A percentile compares a stretch with the other conserved stretches of the same genome.
Conservation (phyloP, 1,284 basidiomycete genomes). For the Moniliophthora roreri region DNA sequence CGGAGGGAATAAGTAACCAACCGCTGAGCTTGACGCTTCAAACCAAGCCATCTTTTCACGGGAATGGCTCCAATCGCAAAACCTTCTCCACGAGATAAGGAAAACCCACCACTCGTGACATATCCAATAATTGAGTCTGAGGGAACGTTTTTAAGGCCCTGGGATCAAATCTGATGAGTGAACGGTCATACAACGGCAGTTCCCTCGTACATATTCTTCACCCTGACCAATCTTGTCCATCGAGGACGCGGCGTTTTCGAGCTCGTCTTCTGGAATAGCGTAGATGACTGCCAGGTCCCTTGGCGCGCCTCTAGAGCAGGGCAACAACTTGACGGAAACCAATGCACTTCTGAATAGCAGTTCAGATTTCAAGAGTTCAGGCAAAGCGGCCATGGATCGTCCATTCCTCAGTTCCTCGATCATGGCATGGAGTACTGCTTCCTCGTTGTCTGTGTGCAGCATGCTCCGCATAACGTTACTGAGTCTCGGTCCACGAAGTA, state of each 20-base stretch:
- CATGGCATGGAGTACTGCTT: slow-evolving; percentile 45
- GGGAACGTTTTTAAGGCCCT: slow-evolving; percentile 38
- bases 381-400: slow-evolving; percentile 44
- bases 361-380: slow-evolving; percentile 30
- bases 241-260: slow-evolving; percentile 29
- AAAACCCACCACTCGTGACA: slow-evolving; percentile 78
- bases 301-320: slow-evolving; percentile 70
- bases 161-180: slow-evolving; percentile 5
- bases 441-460: slow-evolving; percentile 39
- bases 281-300: slow-evolving; percentile 75
- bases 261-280: slow-evolving; percentile 52
- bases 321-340: slow-evolving; percentile 59
- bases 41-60: slow-evolving; percentile 50
- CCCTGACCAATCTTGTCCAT: slow-evolving; percentile 18
- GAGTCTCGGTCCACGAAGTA: slow-evolving; percentile 58
- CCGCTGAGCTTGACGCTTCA: slow-evolving; percentile 53
- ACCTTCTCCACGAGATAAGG: slow-evolving; percentile 72
- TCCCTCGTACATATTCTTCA: slow-evolving; percentile 23
- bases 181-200: slow-evolving; percentile 20
- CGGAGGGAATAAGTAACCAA: not conserved
- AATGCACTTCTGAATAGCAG: slow-evolving; percentile 59
- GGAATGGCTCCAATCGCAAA: slow-evolving; percentile 74
- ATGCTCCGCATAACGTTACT: slow-evolving; percentile 44
- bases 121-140: slow-evolving; percentile 67
- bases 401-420: slow-evolving; percentile 62